Base-by-base conservation (phyloP, 2,329 filamentous ascomycete genomes). In the Aspergillus neoniger region DNA sequence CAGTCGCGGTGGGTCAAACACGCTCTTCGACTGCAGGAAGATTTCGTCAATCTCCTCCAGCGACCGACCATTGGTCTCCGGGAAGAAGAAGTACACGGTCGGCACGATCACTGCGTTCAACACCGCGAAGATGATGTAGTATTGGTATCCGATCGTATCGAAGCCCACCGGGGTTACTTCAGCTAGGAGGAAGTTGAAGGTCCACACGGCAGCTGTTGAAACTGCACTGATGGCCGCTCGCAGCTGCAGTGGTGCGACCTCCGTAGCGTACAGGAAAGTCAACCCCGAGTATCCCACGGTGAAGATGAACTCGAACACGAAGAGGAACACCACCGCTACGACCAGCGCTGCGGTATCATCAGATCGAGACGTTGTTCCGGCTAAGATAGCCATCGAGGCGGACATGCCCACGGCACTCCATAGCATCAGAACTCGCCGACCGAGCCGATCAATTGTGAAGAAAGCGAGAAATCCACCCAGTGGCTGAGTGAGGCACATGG, bases 251-350 rank as follows among this genome's bases (percentile, higher is more conserved):
- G 72, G 84, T 0, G 84, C 83, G 17, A 86, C 76, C 67, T 87
- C 85, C 1, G 84, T 82, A 60, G 83, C 84, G 72, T 87, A 87
- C 19, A 87, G 75, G 74, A 86, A 87, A 65, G 85, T 86, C 32
- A 83, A 80, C 1, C 85, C 85, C 0, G 86, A 77, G 74, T 85
- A 86, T 0, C 84, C 85, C 59, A 86, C 82, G 0, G 83, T 83
- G 48, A 86, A 82, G 72, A 87, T 86, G 65, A 82, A 84, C 72
- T 86, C 84, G 76, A 85, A 88, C 50, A 85, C 71, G 71, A 84
- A 87, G 52, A 87, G 79, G 71, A 86, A 86, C 63, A 83, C 79
- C 0, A 82, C 83, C 0, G 82, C 82, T 0, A 79, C 80, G 44
- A 86, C 80, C 61, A 82, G 79, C 2, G 84, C 79, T 1, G 75